phyloP scores from a whole-genome alignment of 345 rosid genomes.

The Eutrema yunnanense region DNA sequence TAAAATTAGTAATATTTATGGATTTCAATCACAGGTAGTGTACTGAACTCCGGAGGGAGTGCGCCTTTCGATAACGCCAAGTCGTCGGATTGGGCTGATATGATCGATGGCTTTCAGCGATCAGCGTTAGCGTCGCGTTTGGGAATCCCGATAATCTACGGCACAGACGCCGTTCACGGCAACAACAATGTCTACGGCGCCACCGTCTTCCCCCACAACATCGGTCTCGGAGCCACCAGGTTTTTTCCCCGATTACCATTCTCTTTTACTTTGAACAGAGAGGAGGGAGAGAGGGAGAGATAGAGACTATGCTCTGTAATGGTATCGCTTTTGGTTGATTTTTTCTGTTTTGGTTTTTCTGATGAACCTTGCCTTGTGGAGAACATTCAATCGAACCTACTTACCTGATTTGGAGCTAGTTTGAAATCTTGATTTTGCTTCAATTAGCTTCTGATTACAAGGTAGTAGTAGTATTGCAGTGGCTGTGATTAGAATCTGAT shows the following conservation, averaged over 20 bases:
- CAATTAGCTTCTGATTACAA: background rate
- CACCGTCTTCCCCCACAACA: constrained; percentile 83
- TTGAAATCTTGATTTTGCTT: background rate
- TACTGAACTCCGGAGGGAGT: constrained; percentile 75
- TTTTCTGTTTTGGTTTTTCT: constrained; percentile 5
- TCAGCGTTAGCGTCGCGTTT: constrained; percentile 63
- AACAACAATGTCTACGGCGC: constrained; percentile 75
- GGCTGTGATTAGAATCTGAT: background rate
- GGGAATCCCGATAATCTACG: constrained; percentile 77
- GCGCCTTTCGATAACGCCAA: constrained; percentile 52
- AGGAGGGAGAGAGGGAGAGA: background rate
- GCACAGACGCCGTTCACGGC: constrained; percentile 95
- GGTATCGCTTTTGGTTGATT: background rate
- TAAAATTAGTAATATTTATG: background rate
- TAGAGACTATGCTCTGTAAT: too few species aligned
- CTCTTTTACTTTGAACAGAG: background rate
- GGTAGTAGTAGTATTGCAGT: background rate
- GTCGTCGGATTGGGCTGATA: constrained; percentile 77
- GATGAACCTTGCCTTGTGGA: background rate
- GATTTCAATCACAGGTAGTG: constrained; percentile 51
- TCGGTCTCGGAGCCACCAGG: constrained; percentile 91
- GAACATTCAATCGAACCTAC: background rate
- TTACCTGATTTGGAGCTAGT: background rate
- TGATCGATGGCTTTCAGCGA: constrained; percentile 68
- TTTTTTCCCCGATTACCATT: constrained; percentile 15